Conservation (phyloP, 345 rosid species). For the Arabidopsis suecica region DNA sequence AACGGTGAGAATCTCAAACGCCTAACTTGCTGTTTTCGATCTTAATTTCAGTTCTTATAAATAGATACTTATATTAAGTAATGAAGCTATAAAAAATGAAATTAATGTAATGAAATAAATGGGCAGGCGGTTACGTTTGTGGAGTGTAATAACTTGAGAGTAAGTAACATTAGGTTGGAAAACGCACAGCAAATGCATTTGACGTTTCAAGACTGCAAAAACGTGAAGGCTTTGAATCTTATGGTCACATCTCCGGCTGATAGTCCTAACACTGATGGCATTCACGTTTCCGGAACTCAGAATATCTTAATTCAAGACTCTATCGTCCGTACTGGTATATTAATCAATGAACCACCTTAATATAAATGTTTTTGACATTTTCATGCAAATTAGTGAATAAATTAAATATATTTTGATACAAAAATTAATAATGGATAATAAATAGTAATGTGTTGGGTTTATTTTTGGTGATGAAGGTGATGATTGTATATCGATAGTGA, state of each 20-base stretch:
- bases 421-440: not conserved
- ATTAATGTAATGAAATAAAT: constrained; percentile 1
- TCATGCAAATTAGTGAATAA: not conserved
- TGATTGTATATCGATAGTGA: constrained; percentile 89
- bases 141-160: constrained; percentile 63
- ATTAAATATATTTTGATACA: not conserved
- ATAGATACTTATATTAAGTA: too few relatives aligned
- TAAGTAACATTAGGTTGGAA: constrained; percentile 62
- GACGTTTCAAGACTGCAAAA: constrained; percentile 55
- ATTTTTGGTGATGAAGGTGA: constrained; percentile 60
- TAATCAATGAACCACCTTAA: not conserved
- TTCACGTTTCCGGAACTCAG: constrained; percentile 72
- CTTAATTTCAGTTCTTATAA: not conserved
- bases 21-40: not conserved
- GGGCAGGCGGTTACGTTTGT: constrained; percentile 77
- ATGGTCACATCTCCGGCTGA: constrained; percentile 62
- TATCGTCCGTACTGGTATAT: constrained; percentile 70
- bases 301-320: constrained; percentile 64
- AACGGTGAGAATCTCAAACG: constrained; percentile 60
- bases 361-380: not conserved
- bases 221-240: constrained; percentile 63
- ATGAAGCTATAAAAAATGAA: not conserved
- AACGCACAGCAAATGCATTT: constrained; percentile 90
- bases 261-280: constrained; percentile 95
- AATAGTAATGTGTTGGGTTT: constrained; percentile 32